Base-by-base conservation (phyloP, 371 early-diverging fungal genomes). In the Saksenaea vasiformis region DNA sequence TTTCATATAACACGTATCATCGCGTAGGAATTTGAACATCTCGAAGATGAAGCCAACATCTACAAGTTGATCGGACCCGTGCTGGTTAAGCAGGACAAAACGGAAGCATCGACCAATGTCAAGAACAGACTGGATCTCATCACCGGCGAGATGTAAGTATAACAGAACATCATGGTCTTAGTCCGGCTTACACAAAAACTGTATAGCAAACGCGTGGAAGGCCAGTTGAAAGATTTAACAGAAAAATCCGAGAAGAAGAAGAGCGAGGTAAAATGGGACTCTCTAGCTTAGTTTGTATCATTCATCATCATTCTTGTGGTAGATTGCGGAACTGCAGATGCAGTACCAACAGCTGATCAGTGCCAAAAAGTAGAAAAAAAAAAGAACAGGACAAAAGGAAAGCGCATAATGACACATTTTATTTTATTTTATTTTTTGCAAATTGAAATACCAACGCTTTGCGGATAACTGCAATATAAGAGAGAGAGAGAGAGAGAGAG, bases 1-100 rank as follows among this genome's bases (percentile, higher is more conserved):
- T 22, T 3, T 43, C n/a, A n/a, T 19, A 19, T 7, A 10, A 31
- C 28, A 28, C 44, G 39, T 35, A 17, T 11, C 27, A 19, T 37
- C 51, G 17, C 41, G 34, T 69, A 95, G 91, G 98, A 98, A 85
- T 95, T 98, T 72, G 83, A 89, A 60, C 69, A 85, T 43, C 71
- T 98, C 58, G 87, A 91, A 54, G 88, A 86, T 54, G 92, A 91
- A 43, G 85, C 95, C 51, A 89, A 87, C 60, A 89, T 98, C 31
- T 98, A 90, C 84, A 98, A 98, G 73, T 80, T 97, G 61, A 91
- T 96, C 64, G 98, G 97, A 0, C 97, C 98, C 35, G 97, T 96
- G 19, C 84, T 98, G 22, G 93, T 97, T 14, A 94, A 92, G 79
- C 97, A 98, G 75, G 97, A 96, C 11, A 85, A 82, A 61, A 66